Evolutionary conservation across 306 rosid species (phyloP), one percentile per base, ranked within the genome.

Genomic region (Alnus rubra): DNA sequence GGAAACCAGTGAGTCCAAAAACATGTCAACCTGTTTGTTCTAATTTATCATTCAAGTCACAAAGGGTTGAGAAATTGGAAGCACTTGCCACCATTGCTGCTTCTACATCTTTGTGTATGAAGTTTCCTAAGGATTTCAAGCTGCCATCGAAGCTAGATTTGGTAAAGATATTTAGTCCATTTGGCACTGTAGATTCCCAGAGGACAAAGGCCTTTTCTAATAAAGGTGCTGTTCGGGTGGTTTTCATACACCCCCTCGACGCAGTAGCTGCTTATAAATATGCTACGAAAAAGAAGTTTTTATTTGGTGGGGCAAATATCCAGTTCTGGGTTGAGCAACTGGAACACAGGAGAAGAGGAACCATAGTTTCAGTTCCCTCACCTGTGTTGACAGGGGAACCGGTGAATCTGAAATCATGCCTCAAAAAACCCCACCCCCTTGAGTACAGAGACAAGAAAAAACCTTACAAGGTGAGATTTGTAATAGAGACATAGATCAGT

Each of bases 171-270:
- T 87, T 87, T 39, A 80, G 83, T 35, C 79, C 54, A 58, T 84
- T 87, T 82, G 90, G 90, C 58, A 49, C 75, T 23, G 23, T 87
- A 47, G 85, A 87, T 82, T 71, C 64, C 72, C 50, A 49, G 37
- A 77, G 19, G 45, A 82, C 90, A 18, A 77, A 72, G 52, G 70
- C 80, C 58, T 77, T 14, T 70, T 33, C 13, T 28, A 30, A 48
- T 39, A 1, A 45, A 4, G 79, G 80, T 48, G 60, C 87, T 33
- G 88, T 88, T 16, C 68, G 39, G 45, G 88, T 87, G 56, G 62
- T 52, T 23, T 87, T 87, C 80, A 35, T 51, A 33, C n/a, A 60
- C 9, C 74, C 73, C 77, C 58, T 16, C 28, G 88, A 82, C 47
- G 85, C 88, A 31, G 64, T 74, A 42, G 82, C 75, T 58, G 88